phyloP scores from a whole-genome alignment of 1,284 basidiomycete species.

The Leccinum pallidistipes region DNA sequence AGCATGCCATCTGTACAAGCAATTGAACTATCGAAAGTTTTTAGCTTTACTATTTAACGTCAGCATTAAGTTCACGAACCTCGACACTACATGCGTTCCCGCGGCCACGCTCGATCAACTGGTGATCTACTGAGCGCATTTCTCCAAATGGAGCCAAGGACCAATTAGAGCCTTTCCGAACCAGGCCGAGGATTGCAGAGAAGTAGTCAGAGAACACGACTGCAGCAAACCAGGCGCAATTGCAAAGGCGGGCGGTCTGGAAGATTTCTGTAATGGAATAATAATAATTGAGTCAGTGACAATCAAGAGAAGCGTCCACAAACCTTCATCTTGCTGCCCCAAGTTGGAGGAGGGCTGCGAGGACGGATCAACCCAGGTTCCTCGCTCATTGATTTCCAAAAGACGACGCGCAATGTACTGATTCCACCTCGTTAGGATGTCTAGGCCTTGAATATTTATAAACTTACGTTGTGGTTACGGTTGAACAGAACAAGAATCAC shows the following conservation, averaged over 20 bases:
- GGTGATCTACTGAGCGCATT: constrained; percentile 57
- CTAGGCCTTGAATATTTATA: not conserved
- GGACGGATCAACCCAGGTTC: constrained; percentile 54
- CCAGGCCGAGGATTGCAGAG: constrained; percentile 70
- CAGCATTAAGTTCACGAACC: constrained; percentile 37
- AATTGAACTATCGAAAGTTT: constrained; percentile 61
- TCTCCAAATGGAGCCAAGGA: constrained; percentile 69
- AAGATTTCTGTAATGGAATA: constrained; percentile 56
- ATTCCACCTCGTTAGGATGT: not conserved
- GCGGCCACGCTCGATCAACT: constrained; percentile 68
- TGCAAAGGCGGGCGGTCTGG: constrained; percentile 75
- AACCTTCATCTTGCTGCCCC: constrained; percentile 62
- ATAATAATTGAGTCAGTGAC: not conserved
- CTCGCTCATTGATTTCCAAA: constrained; percentile 76
- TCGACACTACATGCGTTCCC: constrained; percentile 79
- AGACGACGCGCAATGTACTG: constrained; percentile 81
- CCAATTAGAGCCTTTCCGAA: constrained; percentile 70
- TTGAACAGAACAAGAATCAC: constrained; percentile 78
- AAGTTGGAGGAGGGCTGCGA: constrained; percentile 41
- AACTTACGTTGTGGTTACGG: constrained; percentile 80
- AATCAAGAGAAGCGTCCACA: not conserved
- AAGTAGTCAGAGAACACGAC: constrained; percentile 79
- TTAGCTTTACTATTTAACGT: constrained; percentile 9
- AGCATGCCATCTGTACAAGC: constrained; percentile 81
- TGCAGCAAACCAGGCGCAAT: constrained; percentile 74